Base-by-base conservation (phyloP, 140 eudicot genomes). In the Flaveria floridana region DNA sequence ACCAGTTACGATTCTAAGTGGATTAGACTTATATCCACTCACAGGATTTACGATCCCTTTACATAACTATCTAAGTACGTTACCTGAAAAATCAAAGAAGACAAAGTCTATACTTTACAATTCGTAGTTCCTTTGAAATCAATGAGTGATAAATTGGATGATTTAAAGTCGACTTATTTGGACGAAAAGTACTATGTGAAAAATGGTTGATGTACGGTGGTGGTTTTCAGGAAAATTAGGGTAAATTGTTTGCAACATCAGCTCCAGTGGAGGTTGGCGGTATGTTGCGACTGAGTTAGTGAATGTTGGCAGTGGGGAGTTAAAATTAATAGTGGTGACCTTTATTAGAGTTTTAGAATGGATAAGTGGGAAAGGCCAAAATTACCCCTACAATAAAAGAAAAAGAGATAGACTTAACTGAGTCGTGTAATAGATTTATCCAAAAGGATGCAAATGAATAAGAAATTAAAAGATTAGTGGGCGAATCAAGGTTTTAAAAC, bases 11-110 rank as follows among this genome's bases (percentile, higher is more conserved):
- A 85, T 83, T 8, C 34, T 0, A 3, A 28, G 34, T 28, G 86
- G 65, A 64, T 73, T 83, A 16, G 86, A 73, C 88, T 88, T 77
- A 73, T 76, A 86, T 58, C 95, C 94, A 82, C 80, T 85, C 0
- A 85, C 85, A 3, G 91, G 95, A 77, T 76, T 76, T 76, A 18
- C 95, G 89, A 81, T 86, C 86, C 82, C 89, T 78, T 58, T 80
- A 76, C 80, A 80, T 80, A 68, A 21, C 20, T 80, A 4, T 2
- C 71, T 44, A 6, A 70, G 18, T 46, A 61, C n/a, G 13, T 62
- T 30, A 46, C 73, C 69, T 68, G 68, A 66, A n/a, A 23, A 58
- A 72, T 8, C 6, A 61, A 52, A 30, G 34, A 3, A 28, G 4
- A 28, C 34, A 7, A 37, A 52, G 53, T 30, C 75, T 79, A 46